These are phyloP conservation scores for Alternaria viburni DNA, from an alignment of 2,329 filamentous ascomycete genomes.

Conservation along the genomic window DNA sequence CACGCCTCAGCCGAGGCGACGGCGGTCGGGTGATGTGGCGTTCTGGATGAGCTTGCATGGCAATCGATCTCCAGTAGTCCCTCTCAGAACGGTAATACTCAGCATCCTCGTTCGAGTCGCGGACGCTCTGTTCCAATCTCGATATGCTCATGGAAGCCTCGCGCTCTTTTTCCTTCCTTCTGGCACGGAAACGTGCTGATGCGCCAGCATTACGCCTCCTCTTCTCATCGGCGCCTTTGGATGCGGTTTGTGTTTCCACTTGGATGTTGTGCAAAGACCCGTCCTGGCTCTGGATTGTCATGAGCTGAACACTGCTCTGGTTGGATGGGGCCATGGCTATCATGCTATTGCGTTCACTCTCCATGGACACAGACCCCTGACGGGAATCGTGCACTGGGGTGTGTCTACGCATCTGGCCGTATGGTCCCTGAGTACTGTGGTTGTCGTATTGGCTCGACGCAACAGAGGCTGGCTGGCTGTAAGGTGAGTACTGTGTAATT, in stretches of 20 bases:
- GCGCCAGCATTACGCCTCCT: constrained; percentile 83
- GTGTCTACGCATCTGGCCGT: constrained; percentile 18
- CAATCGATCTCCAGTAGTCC: constrained; percentile 66
- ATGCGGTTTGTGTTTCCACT: constrained; percentile 81
- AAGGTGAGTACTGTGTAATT: constrained; percentile 54
- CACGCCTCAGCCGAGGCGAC: constrained; percentile 50
- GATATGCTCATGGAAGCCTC: constrained; percentile 73
- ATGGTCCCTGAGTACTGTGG: constrained; percentile 33
- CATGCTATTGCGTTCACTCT: constrained; percentile 44
- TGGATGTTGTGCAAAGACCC: constrained; percentile 65
- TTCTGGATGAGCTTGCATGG: constrained; percentile 62
- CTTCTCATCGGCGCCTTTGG: constrained; percentile 83
- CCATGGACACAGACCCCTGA: constrained; percentile 42
- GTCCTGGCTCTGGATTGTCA: constrained; percentile 60
- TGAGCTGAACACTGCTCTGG: constrained; percentile 59
- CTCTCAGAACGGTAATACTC: constrained; percentile 78
- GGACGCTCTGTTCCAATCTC: constrained; percentile 70
- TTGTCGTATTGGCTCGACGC: constrained; percentile 47
- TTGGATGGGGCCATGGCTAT: constrained; percentile 55
- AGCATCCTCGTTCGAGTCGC: constrained; percentile 70
- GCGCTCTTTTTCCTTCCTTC: constrained; percentile 82
- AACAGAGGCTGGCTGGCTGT: constrained; percentile 42
- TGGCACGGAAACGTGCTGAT: constrained; percentile 79
- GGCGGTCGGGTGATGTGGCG: constrained; percentile 53
- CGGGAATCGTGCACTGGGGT: constrained; percentile 35